Evolutionary conservation across 1,284 basidiomycete genomes (phyloP).

Genomic region (Filobasidium uniguttulatum): DNA sequence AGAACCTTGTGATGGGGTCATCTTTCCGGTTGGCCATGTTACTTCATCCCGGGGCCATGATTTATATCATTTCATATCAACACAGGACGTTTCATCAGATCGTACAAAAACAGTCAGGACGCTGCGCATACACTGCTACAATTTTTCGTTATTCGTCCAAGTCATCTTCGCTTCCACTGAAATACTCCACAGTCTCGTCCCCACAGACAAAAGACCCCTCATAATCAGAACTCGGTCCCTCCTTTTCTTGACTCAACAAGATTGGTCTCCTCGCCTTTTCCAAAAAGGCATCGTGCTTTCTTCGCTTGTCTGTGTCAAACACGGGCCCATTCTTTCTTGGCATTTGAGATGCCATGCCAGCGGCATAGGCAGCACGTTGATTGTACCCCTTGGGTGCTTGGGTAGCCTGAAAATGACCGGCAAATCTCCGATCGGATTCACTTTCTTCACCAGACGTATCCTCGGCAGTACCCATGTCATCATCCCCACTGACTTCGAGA

Average conservation of each 20-base stretch:
- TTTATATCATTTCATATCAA: no score
- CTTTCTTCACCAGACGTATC: constrained; percentile 27
- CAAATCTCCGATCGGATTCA: constrained; percentile 35
- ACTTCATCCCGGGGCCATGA: no score
- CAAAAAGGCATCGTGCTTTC: constrained; percentile 21
- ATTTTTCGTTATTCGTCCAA: not conserved
- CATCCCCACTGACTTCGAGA: constrained; percentile 32
- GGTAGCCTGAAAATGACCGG: constrained; percentile 37
- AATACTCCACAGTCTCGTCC: constrained; percentile 13
- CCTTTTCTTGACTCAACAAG: constrained; percentile 25
- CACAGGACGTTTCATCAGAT: no score
- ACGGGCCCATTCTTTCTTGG: constrained; percentile 20
- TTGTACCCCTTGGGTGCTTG: constrained; percentile 39
- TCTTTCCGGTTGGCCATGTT: no score
- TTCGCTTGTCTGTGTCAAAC: constrained; percentile 20
- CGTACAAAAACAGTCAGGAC: no score
- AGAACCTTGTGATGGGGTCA: no score
- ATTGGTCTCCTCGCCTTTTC: constrained; percentile 30
- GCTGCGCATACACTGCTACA: not conserved
- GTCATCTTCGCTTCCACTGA: not conserved
- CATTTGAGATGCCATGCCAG: constrained; percentile 30
- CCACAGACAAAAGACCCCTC: constrained; percentile 13
- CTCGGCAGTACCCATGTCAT: constrained; percentile 19
- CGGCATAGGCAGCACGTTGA: constrained; percentile 31
- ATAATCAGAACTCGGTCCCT: constrained; percentile 15